Evolutionary conservation across 1,284 basidiomycete genomes (phyloP), one percentile per base, ranked within the genome.

Genomic region (Cryptococcus wingfieldii): DNA sequence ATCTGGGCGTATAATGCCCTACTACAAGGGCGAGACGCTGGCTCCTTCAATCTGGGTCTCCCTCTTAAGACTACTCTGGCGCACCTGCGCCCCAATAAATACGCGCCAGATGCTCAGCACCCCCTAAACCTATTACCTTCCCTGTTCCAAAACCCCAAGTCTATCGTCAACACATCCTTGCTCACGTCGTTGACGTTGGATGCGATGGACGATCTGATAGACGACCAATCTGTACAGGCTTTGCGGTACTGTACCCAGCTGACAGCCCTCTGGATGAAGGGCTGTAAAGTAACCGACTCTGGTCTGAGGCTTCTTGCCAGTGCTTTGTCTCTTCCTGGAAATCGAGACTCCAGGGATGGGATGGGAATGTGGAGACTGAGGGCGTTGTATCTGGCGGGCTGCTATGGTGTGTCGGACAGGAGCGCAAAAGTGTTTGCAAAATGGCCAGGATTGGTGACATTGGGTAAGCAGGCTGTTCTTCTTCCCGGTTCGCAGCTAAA

Each of bases 271-370:
- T 68, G 66, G 64, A 74, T 64, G 59, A 61, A 56, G 10, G 61
- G 59, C 1, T 68, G 66, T 39, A 51, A 38, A 9, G 50, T 75
- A 18, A 65, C 67, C 2, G 72, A 75, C 53, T 55, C 49, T 27
- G 68, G 68, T 0, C 58, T 75, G 2, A 56, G 63, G 10, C 56
- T 71, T 12, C 58, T 75, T 5, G 59, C 66, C 0, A 51, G 54
- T 13, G 47, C 66, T 8, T 57, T 75, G 18, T 56, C 62, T 38
- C 51, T 69, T 16, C 63, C 64, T 5, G 57, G 54, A 6, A 23
- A 27, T 7, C 53, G 46, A 34, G 23, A 44, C 19, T 82, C 86
- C 77, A 28, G 83, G 84, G 53, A 47, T 25, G 58, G 56, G 27
- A 60, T 49, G 44, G 58, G 60, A 10, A 48, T 61, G 55, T 56